Conservation (phyloP, 1,139 yeast species). For the Suhomyces ambrosiae region DNA sequence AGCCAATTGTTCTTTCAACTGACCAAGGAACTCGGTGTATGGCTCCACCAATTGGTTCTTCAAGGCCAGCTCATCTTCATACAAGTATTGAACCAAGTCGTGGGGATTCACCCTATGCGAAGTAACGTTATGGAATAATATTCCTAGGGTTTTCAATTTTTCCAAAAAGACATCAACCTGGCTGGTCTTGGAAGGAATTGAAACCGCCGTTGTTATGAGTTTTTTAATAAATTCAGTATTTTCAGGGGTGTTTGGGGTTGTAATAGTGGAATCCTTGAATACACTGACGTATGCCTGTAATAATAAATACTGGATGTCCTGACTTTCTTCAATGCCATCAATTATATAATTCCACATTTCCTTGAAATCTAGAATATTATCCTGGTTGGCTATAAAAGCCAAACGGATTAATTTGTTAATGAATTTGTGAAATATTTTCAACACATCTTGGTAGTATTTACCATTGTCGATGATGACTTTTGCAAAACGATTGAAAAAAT, state of each 20-base stretch:
- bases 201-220: slow-evolving; percentile 10
- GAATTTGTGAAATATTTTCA: slow-evolving; percentile 30
- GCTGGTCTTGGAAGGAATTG: slow-evolving; percentile 11
- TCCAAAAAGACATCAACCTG: slow-evolving; percentile 20
- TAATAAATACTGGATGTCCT: slow-evolving; percentile 18
- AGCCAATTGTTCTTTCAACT: slow-evolving; percentile 13
- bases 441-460: slow-evolving; percentile 40
- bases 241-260: slow-evolving; percentile 5
- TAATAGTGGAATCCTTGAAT: slow-evolving; percentile 7
- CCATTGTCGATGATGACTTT: slow-evolving; percentile 39
- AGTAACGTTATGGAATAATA: slow-evolving; percentile 20
- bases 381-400: slow-evolving; percentile 12
- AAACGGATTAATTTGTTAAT: slow-evolving; percentile 31
- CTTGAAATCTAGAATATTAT: slow-evolving; percentile 15
- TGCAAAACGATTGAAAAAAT: slow-evolving; percentile 22
- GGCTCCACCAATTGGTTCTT: slow-evolving; percentile 20
- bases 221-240: slow-evolving; percentile 16
- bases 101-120: slow-evolving; percentile 7
- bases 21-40: slow-evolving; percentile 18
- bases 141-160: slow-evolving; percentile 36
- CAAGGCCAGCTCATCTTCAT: slow-evolving; percentile 17
- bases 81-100: slow-evolving; percentile 6
- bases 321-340: slow-evolving; percentile 10
- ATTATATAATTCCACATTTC: slow-evolving; percentile 24
- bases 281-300: slow-evolving; percentile 19